Base-by-base conservation (phyloP, 108 stramenopile species). In the Nannochloropsis gaditana region DNA sequence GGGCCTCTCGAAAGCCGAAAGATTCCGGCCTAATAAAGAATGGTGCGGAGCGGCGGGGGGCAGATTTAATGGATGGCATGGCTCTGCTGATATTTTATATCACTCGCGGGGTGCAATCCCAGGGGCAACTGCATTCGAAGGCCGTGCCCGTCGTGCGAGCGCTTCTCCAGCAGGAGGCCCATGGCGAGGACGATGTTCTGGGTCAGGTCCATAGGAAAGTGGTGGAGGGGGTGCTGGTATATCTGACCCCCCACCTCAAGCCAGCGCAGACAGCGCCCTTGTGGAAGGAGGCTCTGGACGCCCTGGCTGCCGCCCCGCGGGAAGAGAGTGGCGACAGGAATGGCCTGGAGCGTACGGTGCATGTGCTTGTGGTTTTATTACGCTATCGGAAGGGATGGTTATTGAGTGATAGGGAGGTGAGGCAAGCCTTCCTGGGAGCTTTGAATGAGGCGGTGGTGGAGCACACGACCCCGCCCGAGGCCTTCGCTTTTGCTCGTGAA, bases 81-180 rank as follows among this genome's bases (percentile, higher is more conserved):
- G 59, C 59, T 15, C n/a, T 73, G 59, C 59, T 73, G 19, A n/a
- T 73, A n/a, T 73, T 73, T 73, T 73, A n/a, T 4, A 73, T 73
- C 8, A n/a, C n/a, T 15, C 15, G 59, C 15, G 59, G 59, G 59
- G n/a, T 73, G 15, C 59, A 73, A 8, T 73, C 59, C 15, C 59
- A 73, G 59, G 59, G 59, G 59, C 59, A 73, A n/a, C n/a, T 73
- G 59, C 59, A 73, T 73, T 73, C 59, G 59, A 73, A 73, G n/a
- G 59, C 59, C n/a, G 59, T 73, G 59, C 59, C 59, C n/a, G 59
- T 73, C 59, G 1, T 73, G 19, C 59, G 59, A n/a, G 2, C n/a
- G 3, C n/a, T 73, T 15, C n/a, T 73, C n/a, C 59, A n/a, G 59
- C 59, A 73, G 59, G 59, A 73, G 59, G 59, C 59, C 19, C 15